Evolutionary conservation across 2,329 filamentous ascomycete genomes (phyloP).

Genomic region (Coniochaeta sp.): DNA sequence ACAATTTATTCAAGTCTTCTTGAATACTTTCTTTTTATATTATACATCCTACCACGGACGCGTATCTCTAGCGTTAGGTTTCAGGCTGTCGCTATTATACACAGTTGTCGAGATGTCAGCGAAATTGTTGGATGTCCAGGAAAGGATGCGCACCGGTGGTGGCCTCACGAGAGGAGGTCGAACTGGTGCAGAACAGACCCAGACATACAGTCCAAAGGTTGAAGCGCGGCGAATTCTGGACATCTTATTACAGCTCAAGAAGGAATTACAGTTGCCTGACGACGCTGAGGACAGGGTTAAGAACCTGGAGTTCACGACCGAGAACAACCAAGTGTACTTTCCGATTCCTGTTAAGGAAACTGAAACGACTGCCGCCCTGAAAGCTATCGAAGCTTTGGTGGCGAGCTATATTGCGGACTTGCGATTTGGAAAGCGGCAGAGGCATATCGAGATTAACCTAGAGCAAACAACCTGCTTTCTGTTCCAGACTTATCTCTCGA

Average conservation of each 20-base stretch:
- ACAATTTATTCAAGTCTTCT: too few species aligned
- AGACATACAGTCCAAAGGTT: neutral
- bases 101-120: too few species aligned
- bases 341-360: constrained; percentile 32
- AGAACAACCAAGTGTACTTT: constrained; percentile 24
- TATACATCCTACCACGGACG: too few species aligned
- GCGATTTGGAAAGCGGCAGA: constrained; percentile 29
- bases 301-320: constrained; percentile 21
- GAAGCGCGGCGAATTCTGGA: neutral
- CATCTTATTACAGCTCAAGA: neutral
- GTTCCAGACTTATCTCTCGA: constrained; percentile 52
- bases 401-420: constrained; percentile 51
- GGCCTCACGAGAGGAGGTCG: neutral
- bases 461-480: constrained; percentile 47
- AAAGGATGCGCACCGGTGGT: neutral
- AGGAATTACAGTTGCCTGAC: neutral
- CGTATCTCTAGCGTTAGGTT: too few species aligned
- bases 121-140: neutral
- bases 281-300: neutral
- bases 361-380: constrained; percentile 37
- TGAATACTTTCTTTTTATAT: too few species aligned
- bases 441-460: constrained; percentile 42
- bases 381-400: constrained; percentile 51
- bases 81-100: too few species aligned
- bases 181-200: neutral